A percentile compares a stretch with the other conserved stretches of the same genome.
These are phyloP conservation scores for Dendrobium chrysotoxum DNA, from an alignment of 106 monocot species.

Conservation along the genomic window DNA sequence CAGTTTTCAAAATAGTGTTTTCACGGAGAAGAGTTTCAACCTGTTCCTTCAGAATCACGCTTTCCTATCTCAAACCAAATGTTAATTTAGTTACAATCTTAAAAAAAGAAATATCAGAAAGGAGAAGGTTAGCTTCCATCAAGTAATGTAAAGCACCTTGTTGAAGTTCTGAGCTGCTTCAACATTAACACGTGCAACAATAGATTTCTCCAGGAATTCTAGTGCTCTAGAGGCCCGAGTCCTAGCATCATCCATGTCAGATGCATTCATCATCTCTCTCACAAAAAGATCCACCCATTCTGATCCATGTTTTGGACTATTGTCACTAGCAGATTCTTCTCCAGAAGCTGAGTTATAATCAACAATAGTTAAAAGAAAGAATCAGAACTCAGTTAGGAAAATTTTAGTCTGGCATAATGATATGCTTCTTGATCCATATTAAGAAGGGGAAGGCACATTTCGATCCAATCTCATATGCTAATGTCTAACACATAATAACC, in stretches of 20 bases:
- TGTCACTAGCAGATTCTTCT: background rate
- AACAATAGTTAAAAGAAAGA: background rate
- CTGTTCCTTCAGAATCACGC: conserved; percentile 62
- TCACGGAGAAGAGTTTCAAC: conserved; percentile 49
- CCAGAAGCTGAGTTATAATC: conserved; percentile 3
- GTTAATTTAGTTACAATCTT: background rate
- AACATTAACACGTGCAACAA: conserved; percentile 25
- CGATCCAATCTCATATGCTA: too few species aligned
- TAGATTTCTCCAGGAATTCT: conserved; percentile 66
- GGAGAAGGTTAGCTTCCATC: background rate
- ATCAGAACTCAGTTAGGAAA: background rate
- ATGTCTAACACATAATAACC: too few species aligned
- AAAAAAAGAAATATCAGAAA: background rate
- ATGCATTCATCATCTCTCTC: conserved; percentile 71
- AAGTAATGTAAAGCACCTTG: conserved; percentile 33
- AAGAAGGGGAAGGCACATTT: too few species aligned
- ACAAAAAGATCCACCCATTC: conserved; percentile 92
- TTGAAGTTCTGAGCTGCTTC: conserved; percentile 41
- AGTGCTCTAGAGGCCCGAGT: conserved; percentile 61
- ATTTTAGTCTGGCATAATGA: too few species aligned
- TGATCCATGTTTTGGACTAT: conserved; percentile 30
- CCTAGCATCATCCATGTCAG: conserved; percentile 67
- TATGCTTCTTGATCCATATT: too few species aligned
- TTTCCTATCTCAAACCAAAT: conserved; percentile 40
- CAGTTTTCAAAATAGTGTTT: conserved; percentile 65